Evolutionary conservation across 179 eudicot species (phyloP).

Genomic region (Beta macrorhiza): DNA sequence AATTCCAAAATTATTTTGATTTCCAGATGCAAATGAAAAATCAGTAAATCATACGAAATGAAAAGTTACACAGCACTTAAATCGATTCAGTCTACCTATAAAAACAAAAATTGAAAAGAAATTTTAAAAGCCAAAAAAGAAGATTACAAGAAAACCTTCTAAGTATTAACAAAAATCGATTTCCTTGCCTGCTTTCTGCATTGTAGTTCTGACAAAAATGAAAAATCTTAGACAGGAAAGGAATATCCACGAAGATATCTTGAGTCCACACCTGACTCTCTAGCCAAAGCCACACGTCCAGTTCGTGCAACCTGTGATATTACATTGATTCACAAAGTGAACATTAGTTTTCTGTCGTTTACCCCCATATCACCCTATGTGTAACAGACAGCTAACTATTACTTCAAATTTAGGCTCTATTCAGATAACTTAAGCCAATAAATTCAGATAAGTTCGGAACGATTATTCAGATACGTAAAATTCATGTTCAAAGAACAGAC

Average conservation of each 20-base stretch:
- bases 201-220: background rate
- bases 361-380: too few species aligned
- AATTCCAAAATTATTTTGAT: too few species aligned
- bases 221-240: constrained; percentile 43
- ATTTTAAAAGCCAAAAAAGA: background rate
- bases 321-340: background rate
- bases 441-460: too few species aligned
- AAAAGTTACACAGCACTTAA: too few species aligned
- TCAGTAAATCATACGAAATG: too few species aligned
- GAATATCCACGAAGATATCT: constrained; percentile 63
- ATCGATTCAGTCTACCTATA: background rate
- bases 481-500: too few species aligned
- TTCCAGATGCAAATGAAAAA: too few species aligned
- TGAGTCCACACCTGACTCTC: constrained; percentile 74
- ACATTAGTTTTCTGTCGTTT: too few species aligned
- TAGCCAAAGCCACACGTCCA: constrained; percentile 60
- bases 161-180: background rate
- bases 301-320: constrained; percentile 60
- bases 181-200: background rate
- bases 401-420: too few species aligned
- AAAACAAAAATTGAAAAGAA: background rate
- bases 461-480: too few species aligned
- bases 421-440: too few species aligned
- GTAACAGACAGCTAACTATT: too few species aligned
- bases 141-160: background rate